Conservation (phyloP, 352 stramenopile species). For the Blastocystis sp. region DNA sequence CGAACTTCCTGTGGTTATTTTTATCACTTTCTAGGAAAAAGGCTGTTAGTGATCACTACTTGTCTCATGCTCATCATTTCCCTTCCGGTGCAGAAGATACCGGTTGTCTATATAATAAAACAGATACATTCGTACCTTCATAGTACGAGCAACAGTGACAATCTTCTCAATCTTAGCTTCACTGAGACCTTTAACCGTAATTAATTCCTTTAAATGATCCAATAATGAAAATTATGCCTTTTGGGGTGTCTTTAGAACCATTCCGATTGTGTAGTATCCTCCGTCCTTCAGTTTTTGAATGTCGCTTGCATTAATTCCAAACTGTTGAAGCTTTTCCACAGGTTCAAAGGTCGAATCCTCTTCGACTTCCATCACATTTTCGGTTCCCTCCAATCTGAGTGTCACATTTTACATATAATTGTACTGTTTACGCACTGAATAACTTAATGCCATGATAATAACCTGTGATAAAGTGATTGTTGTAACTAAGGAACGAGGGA, state of each 20-base stretch:
- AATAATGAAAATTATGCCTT: slow-evolving; percentile 23
- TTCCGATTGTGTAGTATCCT: slow-evolving; percentile 82
- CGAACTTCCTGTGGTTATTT: slow-evolving; percentile 63
- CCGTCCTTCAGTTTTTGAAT: slow-evolving; percentile 85
- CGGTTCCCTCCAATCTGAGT: slow-evolving; percentile 30
- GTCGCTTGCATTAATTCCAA: slow-evolving; percentile 80
- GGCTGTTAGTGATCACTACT: neutral
- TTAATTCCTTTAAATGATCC: slow-evolving; percentile 64
- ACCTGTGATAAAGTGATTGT: neutral
- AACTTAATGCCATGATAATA: slow-evolving; percentile 50
- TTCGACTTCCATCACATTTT: slow-evolving; percentile 19
- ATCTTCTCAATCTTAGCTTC: slow-evolving; percentile 79
- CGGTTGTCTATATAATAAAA: slow-evolving; percentile 33
- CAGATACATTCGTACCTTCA: slow-evolving; percentile 62
- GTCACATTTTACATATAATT: neutral
- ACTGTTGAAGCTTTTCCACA: slow-evolving; percentile 76
- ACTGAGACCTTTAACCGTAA: slow-evolving; percentile 78
- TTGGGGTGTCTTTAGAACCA: slow-evolving; percentile 67
- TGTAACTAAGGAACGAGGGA: neutral
- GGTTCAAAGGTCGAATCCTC: slow-evolving; percentile 55
- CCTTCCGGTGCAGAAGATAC: slow-evolving; percentile 40
- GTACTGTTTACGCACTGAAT: slow-evolving; percentile 61
- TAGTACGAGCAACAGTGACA: slow-evolving; percentile 58
- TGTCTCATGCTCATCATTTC: slow-evolving; percentile 47
- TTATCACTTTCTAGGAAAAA: slow-evolving; percentile 55